Percentiles rank a stretch among this genome's conserved stretches.
Evolutionary conservation across 345 rosid genomes (phyloP).

Genomic region (Salix dunnii): DNA sequence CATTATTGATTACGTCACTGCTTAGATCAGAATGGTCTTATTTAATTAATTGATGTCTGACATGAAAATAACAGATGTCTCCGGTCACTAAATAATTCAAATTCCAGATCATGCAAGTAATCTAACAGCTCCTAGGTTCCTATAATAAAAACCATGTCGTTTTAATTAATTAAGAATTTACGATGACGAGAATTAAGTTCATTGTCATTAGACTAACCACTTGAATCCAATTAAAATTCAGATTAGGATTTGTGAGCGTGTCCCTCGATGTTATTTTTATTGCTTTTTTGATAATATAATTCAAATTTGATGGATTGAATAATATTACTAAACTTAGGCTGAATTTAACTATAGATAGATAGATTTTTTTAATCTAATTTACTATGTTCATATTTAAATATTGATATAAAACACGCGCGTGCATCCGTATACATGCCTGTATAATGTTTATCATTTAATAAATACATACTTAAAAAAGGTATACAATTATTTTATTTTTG

Average conservation of each 20-base stretch:
- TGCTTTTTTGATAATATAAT: too few species aligned
- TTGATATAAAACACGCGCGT: too few species aligned
- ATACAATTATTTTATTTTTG: too few species aligned
- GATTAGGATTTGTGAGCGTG: not conserved
- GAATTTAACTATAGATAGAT: too few species aligned
- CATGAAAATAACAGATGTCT: not conserved
- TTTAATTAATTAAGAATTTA: not conserved
- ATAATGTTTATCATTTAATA: too few species aligned
- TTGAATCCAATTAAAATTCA: not conserved
- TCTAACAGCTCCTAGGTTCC: not conserved
- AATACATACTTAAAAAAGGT: too few species aligned
- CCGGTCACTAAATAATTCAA: not conserved
- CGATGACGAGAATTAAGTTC: not conserved
- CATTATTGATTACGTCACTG: slow-evolving; percentile 14
- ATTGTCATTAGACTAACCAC: not conserved
- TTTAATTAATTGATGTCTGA: not conserved
- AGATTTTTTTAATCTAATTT: too few species aligned
- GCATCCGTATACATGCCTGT: too few species aligned
- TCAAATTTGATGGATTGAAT: too few species aligned
- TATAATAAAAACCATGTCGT: not conserved
- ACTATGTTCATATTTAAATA: too few species aligned
- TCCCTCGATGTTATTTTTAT: not conserved
- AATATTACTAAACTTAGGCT: too few species aligned
- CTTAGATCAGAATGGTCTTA: slow-evolving; percentile 10
- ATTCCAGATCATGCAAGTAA: not conserved